Conservation (phyloP, 305 asterid genomes). For the Fraxinus xanthoxyloides region DNA sequence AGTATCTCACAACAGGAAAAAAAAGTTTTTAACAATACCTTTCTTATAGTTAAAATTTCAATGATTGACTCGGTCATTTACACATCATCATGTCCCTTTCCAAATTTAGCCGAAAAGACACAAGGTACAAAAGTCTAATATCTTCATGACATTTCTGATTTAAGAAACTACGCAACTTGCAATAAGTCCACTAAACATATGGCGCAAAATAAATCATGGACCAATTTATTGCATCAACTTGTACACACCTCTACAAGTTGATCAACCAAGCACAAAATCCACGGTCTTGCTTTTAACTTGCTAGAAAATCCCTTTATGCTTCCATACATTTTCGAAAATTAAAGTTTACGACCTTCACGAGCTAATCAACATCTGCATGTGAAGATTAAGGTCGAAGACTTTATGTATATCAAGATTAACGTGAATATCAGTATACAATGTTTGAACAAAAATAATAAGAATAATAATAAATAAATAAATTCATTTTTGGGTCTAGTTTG, state of each 20-base stretch:
- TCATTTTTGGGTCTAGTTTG: no score
- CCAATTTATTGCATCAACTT: neutral
- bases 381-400: neutral
- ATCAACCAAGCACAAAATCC: neutral
- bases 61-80: neutral
- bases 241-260: neutral
- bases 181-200: neutral
- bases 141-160: neutral
- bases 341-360: neutral
- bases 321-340: neutral
- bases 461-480: no score
- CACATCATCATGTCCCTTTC: neutral
- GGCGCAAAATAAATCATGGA: neutral
- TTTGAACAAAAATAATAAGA: no score
- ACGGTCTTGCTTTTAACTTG: no score
- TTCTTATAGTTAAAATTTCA: no score
- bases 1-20: no score
- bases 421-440: no score
- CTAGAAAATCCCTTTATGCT: neutral
- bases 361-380: neutral
- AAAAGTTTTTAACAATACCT: no score
- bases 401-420: no score
- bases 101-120: neutral
- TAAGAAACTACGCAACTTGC: neutral
- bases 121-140: neutral